Percentiles rank a stretch among this genome's conserved stretches.
phyloP scores from a whole-genome alignment of 176 grass and related monocot species.

The sorghum (Sorghum bicolor) region Sorghum_bicolor_NCBIv3 NC_012872.2:9623001-9623500 shows the following conservation, averaged over 20 bases:
- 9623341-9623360: conserved; percentile 29
- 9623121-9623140: conserved; percentile 40
- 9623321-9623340: conserved; percentile 25
- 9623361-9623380: conserved; percentile 28
- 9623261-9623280: conserved; percentile 55
- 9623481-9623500: conserved; percentile 25
- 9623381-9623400: conserved; percentile 52
- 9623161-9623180: conserved; percentile 81
- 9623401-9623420: conserved; percentile 54
- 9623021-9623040: conserved; percentile 52
- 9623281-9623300: conserved; percentile 41
- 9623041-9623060: conserved; percentile 67
- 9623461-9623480: conserved; percentile 42
- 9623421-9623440: conserved; percentile 43
- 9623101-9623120: conserved; percentile 79
- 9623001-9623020: conserved; percentile 51
- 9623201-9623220: conserved; percentile 78
- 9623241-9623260: conserved; percentile 54
- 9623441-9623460: conserved; percentile 43
- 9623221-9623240: conserved; percentile 66
- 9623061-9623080: conserved; percentile 83
- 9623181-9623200: conserved; percentile 67
- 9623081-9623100: conserved; percentile 56
- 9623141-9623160: conserved; percentile 77
- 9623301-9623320: conserved; percentile 1